phyloP scores from a whole-genome alignment of 2,329 filamentous ascomycete genomes.

The Eutypella sp. region DNA sequence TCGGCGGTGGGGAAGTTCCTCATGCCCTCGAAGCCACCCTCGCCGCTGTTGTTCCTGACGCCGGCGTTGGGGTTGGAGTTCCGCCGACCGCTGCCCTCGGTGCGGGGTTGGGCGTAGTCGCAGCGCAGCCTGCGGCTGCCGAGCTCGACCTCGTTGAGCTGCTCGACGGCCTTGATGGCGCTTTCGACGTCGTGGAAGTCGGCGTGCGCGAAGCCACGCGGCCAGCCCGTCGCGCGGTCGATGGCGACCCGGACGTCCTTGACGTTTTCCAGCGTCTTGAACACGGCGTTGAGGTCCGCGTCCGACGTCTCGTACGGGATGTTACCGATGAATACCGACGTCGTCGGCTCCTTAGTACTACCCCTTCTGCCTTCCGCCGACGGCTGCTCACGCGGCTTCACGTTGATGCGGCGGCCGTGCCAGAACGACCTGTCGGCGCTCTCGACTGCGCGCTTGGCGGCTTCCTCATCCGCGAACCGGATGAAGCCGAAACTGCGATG shows the following conservation, averaged over 20 bases:
- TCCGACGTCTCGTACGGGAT: slow-evolving; percentile 84
- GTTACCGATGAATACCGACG: slow-evolving; percentile 78
- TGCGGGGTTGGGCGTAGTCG: slow-evolving; percentile 48
- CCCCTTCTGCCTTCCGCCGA: slow-evolving; percentile 18
- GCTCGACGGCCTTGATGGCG: slow-evolving; percentile 55
- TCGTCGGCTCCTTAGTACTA: slow-evolving; percentile 39
- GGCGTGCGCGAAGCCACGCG: slow-evolving; percentile 78
- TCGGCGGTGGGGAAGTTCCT: neutral
- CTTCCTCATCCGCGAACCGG: slow-evolving; percentile 10
- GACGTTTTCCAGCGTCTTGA: slow-evolving; percentile 65
- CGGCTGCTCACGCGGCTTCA: slow-evolving; percentile 13
- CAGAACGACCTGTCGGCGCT: slow-evolving; percentile 27
- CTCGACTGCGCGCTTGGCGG: slow-evolving; percentile 16
- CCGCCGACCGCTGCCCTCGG: neutral
- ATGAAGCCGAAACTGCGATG: slow-evolving; percentile 25
- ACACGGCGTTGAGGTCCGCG: slow-evolving; percentile 72
- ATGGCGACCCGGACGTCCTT: slow-evolving; percentile 76
- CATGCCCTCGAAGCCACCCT: no score
- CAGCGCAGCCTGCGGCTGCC: slow-evolving; percentile 62
- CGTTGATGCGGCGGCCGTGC: slow-evolving; percentile 28
- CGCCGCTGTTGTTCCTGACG: neutral
- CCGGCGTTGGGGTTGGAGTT: no score
- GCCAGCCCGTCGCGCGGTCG: slow-evolving; percentile 74
- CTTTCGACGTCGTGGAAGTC: slow-evolving; percentile 68
- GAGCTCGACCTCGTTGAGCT: slow-evolving; percentile 52